Evolutionary conservation across 2,329 filamentous ascomycete genomes (phyloP), one percentile per base, ranked within the genome.

Genomic region (Sordariomycetes sp.): DNA sequence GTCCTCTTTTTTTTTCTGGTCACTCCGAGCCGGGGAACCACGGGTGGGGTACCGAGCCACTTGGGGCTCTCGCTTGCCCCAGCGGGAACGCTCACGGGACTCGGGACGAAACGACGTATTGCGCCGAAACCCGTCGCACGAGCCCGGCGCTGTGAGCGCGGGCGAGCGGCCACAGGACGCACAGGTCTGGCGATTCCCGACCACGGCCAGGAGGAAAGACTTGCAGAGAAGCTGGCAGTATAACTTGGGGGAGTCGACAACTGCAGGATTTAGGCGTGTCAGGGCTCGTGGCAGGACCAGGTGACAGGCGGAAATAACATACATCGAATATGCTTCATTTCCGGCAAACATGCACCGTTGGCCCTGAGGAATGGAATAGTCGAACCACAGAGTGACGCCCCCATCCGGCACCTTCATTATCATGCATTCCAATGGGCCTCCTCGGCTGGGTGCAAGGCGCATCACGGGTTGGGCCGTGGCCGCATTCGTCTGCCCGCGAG

Each of bases 61-160:
- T 50, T 12, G n/a, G 37, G 37, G 14, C 37, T 43, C 37, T 43
- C 14, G 18, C 14, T 43, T 50, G n/a, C n/a, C 40, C 40, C 37
- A 25, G n/a, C 7, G 37, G 37, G 6, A n/a, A 16, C 55, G 25
- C 52, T 57, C 55, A 57, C 48, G 46, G 55, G 55, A 57, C 48
- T 37, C 55, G 55, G 55, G 55, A 57, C 55, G 46, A 57, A 43
- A 52, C 55, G 34, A 37, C 48, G 28, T 52, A 52, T 57, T 57
- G 55, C 55, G 46, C 55, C 55, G 46, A 52, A 35, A 32, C 18
- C n/a, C 32, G 48, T 57, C 6, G 40, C 54, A 57, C 54, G 43
- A 57, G 54, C 22, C 43, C 14, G 46, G n/a, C 6, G n/a, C 43
- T 51, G 11, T 34, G n/a, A 20, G 43, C 10, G 8, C 40, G 25